These are phyloP conservation scores for Dictyostelium firmibasis DNA, from an alignment of 78 protist species.

Conservation along the genomic window DNA sequence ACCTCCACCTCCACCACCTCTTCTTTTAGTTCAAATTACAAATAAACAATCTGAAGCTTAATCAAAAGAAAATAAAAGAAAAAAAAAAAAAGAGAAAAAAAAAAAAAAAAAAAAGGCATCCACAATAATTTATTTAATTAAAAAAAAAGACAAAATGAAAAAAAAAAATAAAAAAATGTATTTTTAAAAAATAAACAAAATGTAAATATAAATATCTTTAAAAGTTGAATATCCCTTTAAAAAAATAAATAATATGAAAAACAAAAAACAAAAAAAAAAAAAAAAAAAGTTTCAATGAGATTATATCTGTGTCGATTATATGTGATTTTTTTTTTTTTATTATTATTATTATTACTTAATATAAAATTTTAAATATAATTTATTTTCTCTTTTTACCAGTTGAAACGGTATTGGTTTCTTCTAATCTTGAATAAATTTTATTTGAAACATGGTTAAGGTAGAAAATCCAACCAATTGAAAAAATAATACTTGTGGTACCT, in stretches of 20 bases:
- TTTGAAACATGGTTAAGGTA: not conserved
- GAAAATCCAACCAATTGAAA: slow-evolving; percentile 11
- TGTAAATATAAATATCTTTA: too few relatives aligned
- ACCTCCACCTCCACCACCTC: slow-evolving; percentile 54
- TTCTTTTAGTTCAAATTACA: not conserved
- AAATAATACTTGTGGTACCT: slow-evolving; percentile 34
- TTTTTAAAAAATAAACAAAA: not conserved
- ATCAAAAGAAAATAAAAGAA: not conserved
- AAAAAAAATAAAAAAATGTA: not conserved
- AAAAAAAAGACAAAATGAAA: not conserved
- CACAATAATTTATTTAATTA: not conserved
- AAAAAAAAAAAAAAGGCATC: not conserved
- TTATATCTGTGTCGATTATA: not conserved
- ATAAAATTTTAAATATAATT: not conserved
- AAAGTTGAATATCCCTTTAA: not conserved
- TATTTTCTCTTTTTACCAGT: not conserved
- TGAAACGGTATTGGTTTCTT: not conserved
- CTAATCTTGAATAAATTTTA: not conserved
- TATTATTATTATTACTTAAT: not conserved
- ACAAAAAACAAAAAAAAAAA: not conserved
- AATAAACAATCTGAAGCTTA: not conserved
- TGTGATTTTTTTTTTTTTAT: not conserved
- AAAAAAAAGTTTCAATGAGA: not conserved
- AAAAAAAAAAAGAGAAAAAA: not conserved
- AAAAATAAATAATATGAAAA: not conserved